Conservation (phyloP, 768 basidiomycete genomes). For the Trametes coccinea region DNA sequence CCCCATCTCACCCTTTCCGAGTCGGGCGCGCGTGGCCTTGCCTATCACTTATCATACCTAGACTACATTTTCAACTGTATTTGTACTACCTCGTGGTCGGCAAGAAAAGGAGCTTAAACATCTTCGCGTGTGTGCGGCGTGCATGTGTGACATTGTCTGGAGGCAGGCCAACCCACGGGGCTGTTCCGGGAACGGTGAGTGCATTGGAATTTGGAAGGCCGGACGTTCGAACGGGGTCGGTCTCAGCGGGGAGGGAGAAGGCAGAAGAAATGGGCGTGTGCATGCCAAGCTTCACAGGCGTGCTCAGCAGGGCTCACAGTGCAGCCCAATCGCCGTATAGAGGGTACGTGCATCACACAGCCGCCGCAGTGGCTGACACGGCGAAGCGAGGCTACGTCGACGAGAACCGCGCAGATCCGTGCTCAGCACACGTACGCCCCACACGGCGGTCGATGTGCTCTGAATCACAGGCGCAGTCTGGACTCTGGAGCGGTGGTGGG, state of each 20-base stretch:
- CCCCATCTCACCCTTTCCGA: background rate
- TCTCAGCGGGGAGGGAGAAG: conserved; percentile 13
- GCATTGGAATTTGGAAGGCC: conserved; percentile 1
- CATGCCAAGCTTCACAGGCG: conserved; percentile 7
- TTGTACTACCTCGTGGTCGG: conserved; percentile 17
- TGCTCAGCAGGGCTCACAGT: background rate
- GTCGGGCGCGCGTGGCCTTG: conserved; percentile 3
- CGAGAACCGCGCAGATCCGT: conserved; percentile 7
- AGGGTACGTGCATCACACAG: background rate
- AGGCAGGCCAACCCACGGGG: background rate
- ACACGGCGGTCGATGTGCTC: background rate
- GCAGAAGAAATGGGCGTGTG: conserved; percentile 5
- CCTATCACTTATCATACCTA: conserved; percentile 21
- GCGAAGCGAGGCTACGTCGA: background rate
- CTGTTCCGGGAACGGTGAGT: background rate
- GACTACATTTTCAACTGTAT: conserved; percentile 23
- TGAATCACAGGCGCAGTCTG: conserved; percentile 3
- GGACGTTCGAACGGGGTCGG: conserved; percentile 9
- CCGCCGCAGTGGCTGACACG: background rate
- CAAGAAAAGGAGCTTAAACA: conserved; percentile 17
- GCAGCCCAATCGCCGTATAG: conserved; percentile 8
- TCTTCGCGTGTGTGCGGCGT: background rate
- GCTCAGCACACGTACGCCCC: background rate
- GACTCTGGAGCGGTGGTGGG: background rate
- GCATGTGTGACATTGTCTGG: background rate